Base-by-base conservation (phyloP, 1,139 yeast species). In the Kurtzmaniella quercitrusa region DNA sequence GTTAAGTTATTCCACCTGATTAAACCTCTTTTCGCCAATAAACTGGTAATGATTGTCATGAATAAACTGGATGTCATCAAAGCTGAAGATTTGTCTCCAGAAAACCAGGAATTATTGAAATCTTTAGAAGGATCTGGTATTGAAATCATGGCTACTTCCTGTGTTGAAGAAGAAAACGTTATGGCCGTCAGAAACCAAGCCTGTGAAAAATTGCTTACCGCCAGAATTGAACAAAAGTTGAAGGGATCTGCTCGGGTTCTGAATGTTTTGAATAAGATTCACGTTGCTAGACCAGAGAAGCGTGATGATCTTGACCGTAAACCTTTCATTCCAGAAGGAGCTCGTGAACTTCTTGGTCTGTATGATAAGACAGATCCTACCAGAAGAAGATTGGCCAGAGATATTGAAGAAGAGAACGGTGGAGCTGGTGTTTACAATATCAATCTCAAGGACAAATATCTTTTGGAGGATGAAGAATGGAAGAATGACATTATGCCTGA, bases 391-490 rank as follows among this genome's bases (percentile, higher is more conserved):
- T 76, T 93, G 59, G 90, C 95, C 38, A 81, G 88, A 60, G 98
- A 93, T 60, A 74, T 90, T 51, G 98, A 93, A 70, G 85, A 78
- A 40, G 96, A 87, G 64, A 89, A 93, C 57, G 98, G 98, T 60
- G 98, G 98, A 63, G 97, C 98, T 25, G 98, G 98, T 76, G 98
- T 93, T 34, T 93, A 73, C 75, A 93, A 90, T 70, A 81, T 93
- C 59, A 89, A 94, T 71, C 77, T 91, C 70, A 88, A 90, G 68
- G 98, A 91, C 58, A 85, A 85, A 57, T 93, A 93, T 68, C 58
- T 93, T 49, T 75, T 93, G 55, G 98, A 93, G 54, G 94, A 94
- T 60, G 98, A 91, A 40, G 95, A 88, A 50, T 93, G 99, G 99
- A 93, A 93, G 79, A 81, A 89, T 53, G 99, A 93, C 65, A 78